Base-by-base conservation (phyloP, 208 protist species). In the Wallacemonas collosoma region DNA sequence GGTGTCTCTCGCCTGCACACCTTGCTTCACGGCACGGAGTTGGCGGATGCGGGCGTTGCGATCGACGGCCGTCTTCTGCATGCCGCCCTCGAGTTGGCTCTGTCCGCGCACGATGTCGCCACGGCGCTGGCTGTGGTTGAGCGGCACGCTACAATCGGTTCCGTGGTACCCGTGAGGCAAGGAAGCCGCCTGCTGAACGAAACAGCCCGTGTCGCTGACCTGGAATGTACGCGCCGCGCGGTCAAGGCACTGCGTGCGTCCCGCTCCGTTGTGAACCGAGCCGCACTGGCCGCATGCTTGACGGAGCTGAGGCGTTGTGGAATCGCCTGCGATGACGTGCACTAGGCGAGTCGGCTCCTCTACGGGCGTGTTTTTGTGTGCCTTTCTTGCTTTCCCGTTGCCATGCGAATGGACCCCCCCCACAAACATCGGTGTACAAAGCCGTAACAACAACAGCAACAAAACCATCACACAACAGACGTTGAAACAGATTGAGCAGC, bases 151-250 rank as follows among this genome's bases (percentile, higher is more conserved):
- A 17, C 58, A 14, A 74, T 73, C 38, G 39, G 68, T 50, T 40
- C 65, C n/a, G 38, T 68, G 9, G 74, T 95, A 11, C 85, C 88
- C n/a, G 77, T 76, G 12, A 86, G 80, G 68, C 79, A 91, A 38
- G 80, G 86, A 26, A 62, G 66, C n/a, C 82, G 80, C 17, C 75
- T 93, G 7, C 61, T 93, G 62, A 74, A 69, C 14, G 68, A 85
- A 70, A 40, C 85, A 8, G 72, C 79, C 8, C 40, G 73, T 8
- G 41, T 81, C 12, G 76, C 75, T 2, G 86, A 95, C 53, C 80
- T 79, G 44, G 73, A 65, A 1, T 77, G 76, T 48, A 72, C 85
- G 41, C 83, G 79, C 15, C 76, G 75, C 5, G 81, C 82, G 8
- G 48, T 92, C 4, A 56, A 60, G 2, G 66, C 82, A 14, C 60